These are phyloP conservation scores for Lentinula detonsa DNA, from an alignment of 768 basidiomycete genomes.

Conservation along the genomic window DNA sequence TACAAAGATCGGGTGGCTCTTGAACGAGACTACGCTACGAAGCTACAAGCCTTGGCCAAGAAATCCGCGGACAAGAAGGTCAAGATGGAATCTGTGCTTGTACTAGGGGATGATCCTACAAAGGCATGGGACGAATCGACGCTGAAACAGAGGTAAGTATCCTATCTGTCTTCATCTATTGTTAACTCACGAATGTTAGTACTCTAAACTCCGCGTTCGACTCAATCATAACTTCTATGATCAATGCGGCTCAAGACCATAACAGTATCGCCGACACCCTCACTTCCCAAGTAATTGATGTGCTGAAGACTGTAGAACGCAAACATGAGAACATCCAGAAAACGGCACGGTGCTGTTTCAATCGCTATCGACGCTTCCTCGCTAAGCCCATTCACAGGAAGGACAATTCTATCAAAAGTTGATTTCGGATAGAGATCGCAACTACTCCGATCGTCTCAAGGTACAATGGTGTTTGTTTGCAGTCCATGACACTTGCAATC, in stretches of 20 bases:
- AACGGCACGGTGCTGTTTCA: slow-evolving; percentile 37
- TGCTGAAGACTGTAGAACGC: slow-evolving; percentile 52
- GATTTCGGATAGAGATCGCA: slow-evolving; percentile 61
- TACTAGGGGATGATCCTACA: slow-evolving; percentile 64
- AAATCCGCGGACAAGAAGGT: slow-evolving; percentile 69
- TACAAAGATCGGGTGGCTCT: slow-evolving; percentile 59
- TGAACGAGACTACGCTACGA: slow-evolving; percentile 75
- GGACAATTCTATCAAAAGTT: slow-evolving; percentile 66
- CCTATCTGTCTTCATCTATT: slow-evolving; percentile 7
- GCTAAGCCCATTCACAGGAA: slow-evolving; percentile 37
- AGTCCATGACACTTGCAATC: neutral
- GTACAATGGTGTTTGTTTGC: slow-evolving; percentile 25
- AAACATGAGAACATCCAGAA: slow-evolving; percentile 63
- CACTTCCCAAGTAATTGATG: slow-evolving; percentile 54
- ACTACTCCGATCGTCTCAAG: slow-evolving; percentile 65
- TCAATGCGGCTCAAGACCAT: slow-evolving; percentile 63
- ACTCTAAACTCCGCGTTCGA: slow-evolving; percentile 70
- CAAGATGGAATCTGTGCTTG: slow-evolving; percentile 45
- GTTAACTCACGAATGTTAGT: slow-evolving; percentile 29
- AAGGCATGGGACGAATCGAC: slow-evolving; percentile 51
- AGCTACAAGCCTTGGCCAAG: slow-evolving; percentile 58
- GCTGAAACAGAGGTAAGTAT: slow-evolving; percentile 47
- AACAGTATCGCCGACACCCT: slow-evolving; percentile 58
- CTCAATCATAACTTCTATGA: slow-evolving; percentile 57
- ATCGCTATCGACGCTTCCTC: slow-evolving; percentile 1